Evolutionary conservation across 1,139 yeast genomes (phyloP), one percentile per base, ranked within the genome.

Genomic region (Kodamaea suecica): DNA sequence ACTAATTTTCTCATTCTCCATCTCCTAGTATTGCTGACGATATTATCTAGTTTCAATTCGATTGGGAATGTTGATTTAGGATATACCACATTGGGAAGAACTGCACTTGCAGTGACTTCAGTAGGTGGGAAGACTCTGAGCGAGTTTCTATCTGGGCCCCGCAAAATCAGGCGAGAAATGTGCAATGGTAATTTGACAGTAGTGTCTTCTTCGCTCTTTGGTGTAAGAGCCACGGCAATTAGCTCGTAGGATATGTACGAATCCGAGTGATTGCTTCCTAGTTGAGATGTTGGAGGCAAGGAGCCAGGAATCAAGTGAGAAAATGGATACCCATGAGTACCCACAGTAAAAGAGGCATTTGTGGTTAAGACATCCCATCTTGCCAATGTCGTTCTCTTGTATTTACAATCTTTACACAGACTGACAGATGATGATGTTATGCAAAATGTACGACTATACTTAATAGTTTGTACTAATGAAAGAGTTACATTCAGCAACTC

Each of bases 111-210:
- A 3, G 86, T 81, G 26, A 92, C 82, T 33, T 84, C 86, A 0
- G 97, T 92, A 3, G 99, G 97, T 1, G 98, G 98, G 57, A 92
- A 92, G 1, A 94, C 87, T 41, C 99, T 72, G 27, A 87, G 63
- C 1, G 95, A 86, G 53, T 85, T 87, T 45, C 88, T 73, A 55
- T 90, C 97, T 3, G 87, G 85, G 7, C 94, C 94, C 27, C 88
- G 70, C 28, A 86, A 58, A 19, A 90, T 76, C 45, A 95, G 84
- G 42, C 98, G 70, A 27, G 84, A 72, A 3, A 92, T 70, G 45
- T 80, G 73, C n/a, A 92, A 59, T 0, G 96, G 95, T 40, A 84
- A 61, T n/a, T 66, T 59, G 27, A 80, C 61, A 23, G 59, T 64
- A 7, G 73, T 59, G n/a, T 67, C 51, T 13, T 57, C 57, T 2